These are phyloP conservation scores for Ballota nigra DNA, from an alignment of 257 asterid genomes.

Conservation along the genomic window DNA sequence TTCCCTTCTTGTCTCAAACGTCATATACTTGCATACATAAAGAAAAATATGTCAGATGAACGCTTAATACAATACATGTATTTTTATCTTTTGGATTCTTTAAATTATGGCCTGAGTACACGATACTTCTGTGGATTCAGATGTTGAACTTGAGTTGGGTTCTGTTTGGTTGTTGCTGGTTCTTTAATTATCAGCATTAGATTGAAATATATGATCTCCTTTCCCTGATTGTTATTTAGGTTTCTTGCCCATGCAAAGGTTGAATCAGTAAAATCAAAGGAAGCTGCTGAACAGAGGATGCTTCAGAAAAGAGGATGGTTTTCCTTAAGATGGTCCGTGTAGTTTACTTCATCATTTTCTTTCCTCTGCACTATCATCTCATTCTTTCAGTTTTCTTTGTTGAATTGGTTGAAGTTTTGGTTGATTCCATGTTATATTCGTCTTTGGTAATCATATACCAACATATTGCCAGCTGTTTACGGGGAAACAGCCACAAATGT, in stretches of 20 bases:
- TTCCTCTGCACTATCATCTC: slow-evolving; percentile 5
- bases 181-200: background rate
- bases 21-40: background rate
- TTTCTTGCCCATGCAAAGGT: slow-evolving; percentile 97
- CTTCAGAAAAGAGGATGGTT: slow-evolving; percentile 80
- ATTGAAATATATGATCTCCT: slow-evolving; percentile 15
- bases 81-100: background rate
- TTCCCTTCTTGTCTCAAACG: slow-evolving; percentile 15
- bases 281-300: slow-evolving; percentile 85
- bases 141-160: slow-evolving; percentile 24
- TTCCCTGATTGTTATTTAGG: slow-evolving; percentile 48
- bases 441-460: slow-evolving; percentile 1
- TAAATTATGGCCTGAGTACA: slow-evolving; percentile 8
- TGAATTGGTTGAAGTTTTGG: background rate
- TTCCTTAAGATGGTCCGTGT: slow-evolving; percentile 82
- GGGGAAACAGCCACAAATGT: too few species aligned
- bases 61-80: background rate
- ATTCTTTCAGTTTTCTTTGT: slow-evolving; percentile 16
- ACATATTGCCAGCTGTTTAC: too few species aligned
- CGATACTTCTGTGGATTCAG: slow-evolving; percentile 18
- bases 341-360: slow-evolving; percentile 2
- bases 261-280: slow-evolving; percentile 93
- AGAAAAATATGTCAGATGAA: slow-evolving; percentile 6
- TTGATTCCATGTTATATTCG: slow-evolving; percentile 1
- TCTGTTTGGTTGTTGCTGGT: slow-evolving; percentile 17